Conservation (phyloP, 2,329 filamentous ascomycete genomes). For the Mariannaea sp. region DNA sequence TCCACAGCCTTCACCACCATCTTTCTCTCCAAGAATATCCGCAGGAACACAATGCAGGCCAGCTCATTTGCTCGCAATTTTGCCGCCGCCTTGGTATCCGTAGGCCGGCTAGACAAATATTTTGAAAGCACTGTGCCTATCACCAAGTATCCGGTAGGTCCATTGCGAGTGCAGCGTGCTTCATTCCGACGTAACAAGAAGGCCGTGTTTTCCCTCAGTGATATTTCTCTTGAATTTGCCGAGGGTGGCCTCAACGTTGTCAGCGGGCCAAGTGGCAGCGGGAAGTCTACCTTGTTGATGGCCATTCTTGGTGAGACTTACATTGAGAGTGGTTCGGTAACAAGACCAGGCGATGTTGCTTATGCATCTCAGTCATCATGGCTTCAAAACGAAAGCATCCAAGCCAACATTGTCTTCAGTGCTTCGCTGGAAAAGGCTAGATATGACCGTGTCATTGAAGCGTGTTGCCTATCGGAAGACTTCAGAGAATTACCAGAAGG, state of each 20-base stretch:
- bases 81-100: slow-evolving; percentile 47
- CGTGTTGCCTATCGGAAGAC: slow-evolving; percentile 58
- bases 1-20: slow-evolving; percentile 64
- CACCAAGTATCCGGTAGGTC: slow-evolving; percentile 53
- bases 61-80: slow-evolving; percentile 48
- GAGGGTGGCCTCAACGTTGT: slow-evolving; percentile 60
- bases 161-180: slow-evolving; percentile 51
- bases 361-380: slow-evolving; percentile 63
- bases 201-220: slow-evolving; percentile 54
- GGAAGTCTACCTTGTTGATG: slow-evolving; percentile 61
- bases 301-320: slow-evolving; percentile 61
- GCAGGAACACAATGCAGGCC: slow-evolving; percentile 56
- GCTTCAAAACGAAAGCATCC: slow-evolving; percentile 62
- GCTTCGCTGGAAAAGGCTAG: slow-evolving; percentile 55
- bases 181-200: slow-evolving; percentile 56
- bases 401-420: slow-evolving; percentile 60
- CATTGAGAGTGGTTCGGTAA: slow-evolving; percentile 53
- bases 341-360: slow-evolving; percentile 56
- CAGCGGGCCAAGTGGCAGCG: slow-evolving; percentile 59
- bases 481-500: slow-evolving; percentile 55
- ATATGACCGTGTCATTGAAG: slow-evolving; percentile 60
- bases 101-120: slow-evolving; percentile 59
- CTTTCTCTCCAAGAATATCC: slow-evolving; percentile 57
- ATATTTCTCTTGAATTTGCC: slow-evolving; percentile 57
- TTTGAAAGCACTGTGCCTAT: slow-evolving; percentile 57